Percentiles rank a stretch among this genome's conserved stretches.
Evolutionary conservation across 2,329 filamentous ascomycete genomes (phyloP).

Genomic region (Monascus ruber): DNA sequence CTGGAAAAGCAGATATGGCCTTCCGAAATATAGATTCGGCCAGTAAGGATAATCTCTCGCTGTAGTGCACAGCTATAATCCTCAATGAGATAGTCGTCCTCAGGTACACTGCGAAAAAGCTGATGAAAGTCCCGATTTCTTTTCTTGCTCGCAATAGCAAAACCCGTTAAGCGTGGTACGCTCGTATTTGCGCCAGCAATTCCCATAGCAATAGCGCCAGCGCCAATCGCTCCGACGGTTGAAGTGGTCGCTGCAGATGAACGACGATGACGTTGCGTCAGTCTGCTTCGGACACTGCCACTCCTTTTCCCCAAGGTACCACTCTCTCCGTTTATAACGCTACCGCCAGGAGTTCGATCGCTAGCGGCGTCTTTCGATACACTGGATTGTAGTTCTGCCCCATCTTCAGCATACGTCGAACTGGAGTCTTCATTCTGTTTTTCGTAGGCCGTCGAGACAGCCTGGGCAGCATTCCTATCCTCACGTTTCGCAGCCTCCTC

Average conservation of each 20-base stretch:
- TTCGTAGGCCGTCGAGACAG: slow-evolving; percentile 51
- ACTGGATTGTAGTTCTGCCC: slow-evolving; percentile 18
- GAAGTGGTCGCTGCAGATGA: slow-evolving; percentile 66
- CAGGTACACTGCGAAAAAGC: slow-evolving; percentile 89
- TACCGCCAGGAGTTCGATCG: slow-evolving; percentile 54
- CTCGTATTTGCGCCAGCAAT: slow-evolving; percentile 48
- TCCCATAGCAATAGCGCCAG: slow-evolving; percentile 58
- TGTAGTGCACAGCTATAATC: slow-evolving; percentile 96
- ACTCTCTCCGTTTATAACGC: slow-evolving; percentile 53
- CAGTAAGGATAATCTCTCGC: slow-evolving; percentile 87
- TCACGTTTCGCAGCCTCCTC: slow-evolving; percentile 46
- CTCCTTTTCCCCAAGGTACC: slow-evolving; percentile 46
- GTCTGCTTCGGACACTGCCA: slow-evolving; percentile 56
- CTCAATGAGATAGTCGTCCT: slow-evolving; percentile 95
- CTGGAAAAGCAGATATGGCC: slow-evolving; percentile 97
- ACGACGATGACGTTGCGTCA: slow-evolving; percentile 59
- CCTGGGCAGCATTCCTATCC: slow-evolving; percentile 47
- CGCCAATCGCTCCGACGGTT: slow-evolving; percentile 60
- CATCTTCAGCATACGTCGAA: slow-evolving; percentile 28
- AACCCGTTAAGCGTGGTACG: slow-evolving; percentile 74
- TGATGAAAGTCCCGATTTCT: slow-evolving; percentile 91
- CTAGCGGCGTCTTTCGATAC: slow-evolving; percentile 31
- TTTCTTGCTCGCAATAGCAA: slow-evolving; percentile 92
- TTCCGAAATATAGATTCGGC: slow-evolving; percentile 89
- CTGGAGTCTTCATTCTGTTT: slow-evolving; percentile 28